phyloP scores from a whole-genome alignment of 2,329 filamentous ascomycete genomes.

The Colletotrichum viniferum region DNA sequence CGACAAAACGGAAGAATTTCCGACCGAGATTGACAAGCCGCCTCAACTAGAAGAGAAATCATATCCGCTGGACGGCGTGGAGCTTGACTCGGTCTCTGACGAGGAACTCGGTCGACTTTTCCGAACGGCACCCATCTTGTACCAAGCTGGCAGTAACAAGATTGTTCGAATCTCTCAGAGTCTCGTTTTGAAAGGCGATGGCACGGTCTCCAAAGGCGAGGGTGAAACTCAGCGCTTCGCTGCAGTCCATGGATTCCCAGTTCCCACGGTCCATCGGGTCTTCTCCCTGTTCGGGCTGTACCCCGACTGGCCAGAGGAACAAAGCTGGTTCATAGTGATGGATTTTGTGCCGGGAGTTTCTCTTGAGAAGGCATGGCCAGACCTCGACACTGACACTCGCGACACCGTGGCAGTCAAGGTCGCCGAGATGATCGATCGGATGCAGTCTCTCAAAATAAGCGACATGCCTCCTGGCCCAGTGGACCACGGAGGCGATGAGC shows the following conservation, averaged over 20 bases:
- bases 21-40: fast-evolving
- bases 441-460: background rate
- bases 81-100: background rate
- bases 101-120: background rate
- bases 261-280: background rate
- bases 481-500: background rate
- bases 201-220: background rate
- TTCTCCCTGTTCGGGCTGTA: background rate
- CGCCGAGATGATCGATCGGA: background rate
- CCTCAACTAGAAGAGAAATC: fast-evolving
- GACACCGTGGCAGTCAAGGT: background rate
- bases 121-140: background rate
- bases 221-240: background rate
- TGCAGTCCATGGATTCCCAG: background rate
- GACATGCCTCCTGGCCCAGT: constrained; percentile 7
- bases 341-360: background rate
- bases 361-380: background rate
- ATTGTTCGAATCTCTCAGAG: background rate
- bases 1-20: fast-evolving
- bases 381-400: background rate
- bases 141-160: background rate
- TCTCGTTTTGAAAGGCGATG: background rate
- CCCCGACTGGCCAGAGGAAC: background rate
- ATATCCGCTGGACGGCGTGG: background rate
- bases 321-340: background rate